Base-by-base conservation (phyloP, 257 asterid genomes). In the Knoxia roxburghii region DNA sequence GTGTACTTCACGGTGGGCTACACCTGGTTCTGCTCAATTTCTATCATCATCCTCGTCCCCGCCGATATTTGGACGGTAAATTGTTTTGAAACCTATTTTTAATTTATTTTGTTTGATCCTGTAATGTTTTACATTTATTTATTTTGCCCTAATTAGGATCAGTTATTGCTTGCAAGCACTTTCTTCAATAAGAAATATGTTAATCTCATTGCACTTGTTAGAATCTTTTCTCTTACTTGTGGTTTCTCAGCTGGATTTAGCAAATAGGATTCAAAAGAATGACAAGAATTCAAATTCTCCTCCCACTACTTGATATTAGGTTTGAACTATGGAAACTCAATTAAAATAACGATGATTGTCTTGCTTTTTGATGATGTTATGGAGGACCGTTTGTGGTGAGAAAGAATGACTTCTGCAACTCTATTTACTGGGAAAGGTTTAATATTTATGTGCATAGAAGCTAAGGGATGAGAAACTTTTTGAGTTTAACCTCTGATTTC, bases 31-130 rank as follows among this genome's bases (percentile, higher is more conserved):
- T 94, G 97, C 80, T 94, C 97, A 62, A 90, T 94, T 77, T 80
- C 99, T 54, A 76, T 94, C 78, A 94, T 94, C 82, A 84, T 89
- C 83, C 96, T 94, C n/a, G 99, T 94, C 26, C 99, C 99, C 7
- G 99, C 99, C 45, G 99, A 94, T 73, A 87, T 94, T 79, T 94
- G 96, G 99, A 88, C 96, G 90, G 99, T 94, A 84, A 66, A 4
- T 61, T 76, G 43, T 58, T 48, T 37, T 65, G 50, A 71, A 37
- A 67, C 46, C 24, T 74, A 5, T 8, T 29, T 23, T 26, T 48
- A 18, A 61, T 39, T 64, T 20, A 17, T 20, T 49, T 24, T 39
- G 12, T 14, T 70, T 32, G 32, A 13, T 75, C 20, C 17, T 33
- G 2, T 37, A 27, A 7, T 26, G 51, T 52, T 53, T 58, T 3